Evolutionary conservation across 2,329 filamentous ascomycete genomes (phyloP).

Genomic region (Coniella vitis): DNA sequence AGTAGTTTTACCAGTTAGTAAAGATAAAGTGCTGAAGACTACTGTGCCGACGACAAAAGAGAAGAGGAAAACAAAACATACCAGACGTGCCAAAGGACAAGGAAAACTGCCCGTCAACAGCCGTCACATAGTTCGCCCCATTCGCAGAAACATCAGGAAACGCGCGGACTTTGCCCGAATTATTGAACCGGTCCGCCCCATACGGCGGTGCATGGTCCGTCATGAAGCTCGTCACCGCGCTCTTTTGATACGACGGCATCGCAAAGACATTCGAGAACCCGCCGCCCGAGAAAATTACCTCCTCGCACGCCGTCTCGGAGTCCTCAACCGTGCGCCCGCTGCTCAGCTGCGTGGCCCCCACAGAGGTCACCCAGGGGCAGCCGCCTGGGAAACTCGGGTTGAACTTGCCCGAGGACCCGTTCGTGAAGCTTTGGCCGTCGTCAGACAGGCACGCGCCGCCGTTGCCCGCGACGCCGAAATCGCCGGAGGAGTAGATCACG

Average conservation of each 20-base stretch:
- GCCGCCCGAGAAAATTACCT: conserved; percentile 39
- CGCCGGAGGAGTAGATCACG: conserved; percentile 44
- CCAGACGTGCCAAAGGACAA: conserved; percentile 43
- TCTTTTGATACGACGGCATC: conserved; percentile 39
- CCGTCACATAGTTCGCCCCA: conserved; percentile 36
- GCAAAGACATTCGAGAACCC: conserved; percentile 44
- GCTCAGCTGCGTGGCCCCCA: conserved; percentile 43
- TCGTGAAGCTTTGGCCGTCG: conserved; percentile 22
- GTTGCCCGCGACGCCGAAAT: conserved; percentile 39
- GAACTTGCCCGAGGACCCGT: conserved; percentile 33
- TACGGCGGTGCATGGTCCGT: conserved; percentile 35
- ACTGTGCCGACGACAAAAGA: too few species aligned
- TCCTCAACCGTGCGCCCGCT: conserved; percentile 29
- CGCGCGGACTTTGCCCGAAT: conserved; percentile 34
- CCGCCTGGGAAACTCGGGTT: conserved; percentile 39
- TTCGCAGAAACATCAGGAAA: conserved; percentile 43
- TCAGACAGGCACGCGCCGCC: conserved; percentile 29
- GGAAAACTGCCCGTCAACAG: conserved; percentile 33
- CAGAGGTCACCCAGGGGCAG: conserved; percentile 44
- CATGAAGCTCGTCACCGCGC: conserved; percentile 34
- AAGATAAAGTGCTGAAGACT: neutral
- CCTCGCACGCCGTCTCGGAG: conserved; percentile 38
- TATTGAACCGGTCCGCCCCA: conserved; percentile 38
- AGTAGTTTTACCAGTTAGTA: neutral
- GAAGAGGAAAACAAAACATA: conserved; percentile 6